These are phyloP conservation scores for Neurospora terricola DNA, from an alignment of 495 filamentous ascomycete genomes.

Conservation along the genomic window DNA sequence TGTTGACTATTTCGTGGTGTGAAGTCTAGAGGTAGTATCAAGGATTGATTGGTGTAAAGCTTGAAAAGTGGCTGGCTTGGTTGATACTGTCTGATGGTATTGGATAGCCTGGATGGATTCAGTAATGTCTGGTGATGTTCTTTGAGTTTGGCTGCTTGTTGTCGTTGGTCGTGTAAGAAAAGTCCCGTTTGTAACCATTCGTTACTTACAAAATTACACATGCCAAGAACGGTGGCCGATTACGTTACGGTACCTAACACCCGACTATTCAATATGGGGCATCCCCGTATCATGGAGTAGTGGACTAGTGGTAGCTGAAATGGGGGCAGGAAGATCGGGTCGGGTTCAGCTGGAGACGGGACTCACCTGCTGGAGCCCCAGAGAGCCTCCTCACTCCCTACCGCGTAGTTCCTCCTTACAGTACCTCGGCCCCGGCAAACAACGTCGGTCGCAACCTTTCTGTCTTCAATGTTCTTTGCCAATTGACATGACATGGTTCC, in stretches of 20 bases:
- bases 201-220: neutral
- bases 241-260: neutral
- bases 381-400: neutral
- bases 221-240: neutral
- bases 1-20: neutral
- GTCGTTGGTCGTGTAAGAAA: neutral
- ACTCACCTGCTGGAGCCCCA: neutral
- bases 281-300: neutral
- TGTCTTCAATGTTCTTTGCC: neutral
- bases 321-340: neutral
- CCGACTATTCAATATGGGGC: neutral
- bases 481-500: neutral
- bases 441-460: neutral
- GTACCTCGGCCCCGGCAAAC: neutral
- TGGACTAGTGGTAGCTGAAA: no score
- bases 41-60: neutral
- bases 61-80: neutral
- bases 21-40: neutral
- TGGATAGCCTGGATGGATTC: neutral
- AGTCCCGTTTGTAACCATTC: neutral
- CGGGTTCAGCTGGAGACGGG: neutral
- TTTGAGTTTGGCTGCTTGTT: neutral
- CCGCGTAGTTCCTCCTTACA: neutral
- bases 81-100: neutral
- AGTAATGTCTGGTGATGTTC: neutral